Conservation (phyloP, 192 early-diverging fungal species). For the Mortierella alpina region DNA sequence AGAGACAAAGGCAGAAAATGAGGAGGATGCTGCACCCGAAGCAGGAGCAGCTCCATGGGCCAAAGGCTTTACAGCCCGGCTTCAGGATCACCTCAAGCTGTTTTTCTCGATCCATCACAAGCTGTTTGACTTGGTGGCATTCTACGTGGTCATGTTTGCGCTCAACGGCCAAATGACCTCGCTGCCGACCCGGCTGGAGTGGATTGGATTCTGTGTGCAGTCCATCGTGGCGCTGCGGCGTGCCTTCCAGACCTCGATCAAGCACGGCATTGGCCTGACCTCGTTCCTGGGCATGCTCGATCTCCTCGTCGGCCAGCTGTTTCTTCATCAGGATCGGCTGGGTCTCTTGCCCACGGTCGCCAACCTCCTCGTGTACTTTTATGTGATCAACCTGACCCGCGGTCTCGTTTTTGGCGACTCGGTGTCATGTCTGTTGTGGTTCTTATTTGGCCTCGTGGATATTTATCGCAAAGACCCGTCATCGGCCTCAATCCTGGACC, state of each 20-base stretch:
- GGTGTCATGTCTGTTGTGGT: slow-evolving; percentile 47
- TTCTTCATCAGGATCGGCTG: slow-evolving; percentile 47
- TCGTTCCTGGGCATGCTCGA: slow-evolving; percentile 54
- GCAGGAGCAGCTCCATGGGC: slow-evolving; percentile 6
- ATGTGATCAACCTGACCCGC: slow-evolving; percentile 52
- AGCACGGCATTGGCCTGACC: slow-evolving; percentile 44
- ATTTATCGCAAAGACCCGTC: slow-evolving; percentile 49
- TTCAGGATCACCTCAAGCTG: slow-evolving; percentile 42
- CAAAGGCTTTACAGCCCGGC: slow-evolving; percentile 9
- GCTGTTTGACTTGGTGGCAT: slow-evolving; percentile 48
- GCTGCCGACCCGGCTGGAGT: slow-evolving; percentile 50
- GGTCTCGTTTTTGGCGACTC: slow-evolving; percentile 52
- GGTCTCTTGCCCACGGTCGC: slow-evolving; percentile 48
- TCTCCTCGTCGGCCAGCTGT: slow-evolving; percentile 48
- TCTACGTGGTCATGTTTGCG: slow-evolving; percentile 56
- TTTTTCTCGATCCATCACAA: slow-evolving; percentile 55
- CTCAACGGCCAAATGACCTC: slow-evolving; percentile 53
- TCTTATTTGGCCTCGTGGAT: slow-evolving; percentile 49
- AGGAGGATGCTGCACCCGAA: not conserved
- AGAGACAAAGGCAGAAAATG: not conserved
- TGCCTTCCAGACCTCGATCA: slow-evolving; percentile 51
- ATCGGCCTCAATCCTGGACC: slow-evolving; percentile 37
- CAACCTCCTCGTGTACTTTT: slow-evolving; percentile 54
- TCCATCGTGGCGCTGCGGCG: slow-evolving; percentile 42
- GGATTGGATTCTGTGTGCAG: slow-evolving; percentile 52